Conservation (phyloP, 169 alveolate species). For the Eimeria sp. region DNA sequence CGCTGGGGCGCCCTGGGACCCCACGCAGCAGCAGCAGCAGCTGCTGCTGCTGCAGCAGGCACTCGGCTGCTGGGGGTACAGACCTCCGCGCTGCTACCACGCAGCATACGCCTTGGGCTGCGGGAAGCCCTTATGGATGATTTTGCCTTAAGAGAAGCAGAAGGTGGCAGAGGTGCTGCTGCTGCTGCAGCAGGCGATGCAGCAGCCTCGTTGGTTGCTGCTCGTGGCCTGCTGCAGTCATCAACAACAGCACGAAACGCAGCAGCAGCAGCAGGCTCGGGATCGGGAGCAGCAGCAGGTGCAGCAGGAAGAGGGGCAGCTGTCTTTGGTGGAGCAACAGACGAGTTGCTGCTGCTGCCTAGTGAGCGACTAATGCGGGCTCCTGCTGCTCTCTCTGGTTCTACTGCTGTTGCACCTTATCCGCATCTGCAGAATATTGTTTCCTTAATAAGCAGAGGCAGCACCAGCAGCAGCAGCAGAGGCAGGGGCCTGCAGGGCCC, state of each 20-base stretch:
- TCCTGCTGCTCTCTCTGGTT: conserved; percentile 27
- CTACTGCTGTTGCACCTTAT: not conserved
- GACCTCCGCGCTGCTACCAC: conserved; percentile 29
- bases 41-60: not conserved
- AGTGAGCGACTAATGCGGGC: conserved; percentile 43
- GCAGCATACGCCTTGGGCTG: conserved; percentile 54
- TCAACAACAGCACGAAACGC: conserved; percentile 9
- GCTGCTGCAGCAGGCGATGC: not conserved
- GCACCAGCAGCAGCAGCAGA: not conserved
- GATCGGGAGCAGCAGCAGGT: conserved; percentile 52
- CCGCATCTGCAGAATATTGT: not conserved
- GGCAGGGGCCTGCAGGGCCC: conserved; percentile 5
- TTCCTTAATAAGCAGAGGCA: conserved; percentile 5
- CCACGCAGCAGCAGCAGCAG: not conserved
- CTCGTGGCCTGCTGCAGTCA: not conserved
- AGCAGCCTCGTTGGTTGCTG: conserved; percentile 5
- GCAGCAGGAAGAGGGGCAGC: not conserved
- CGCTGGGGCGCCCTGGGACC: conserved; percentile 58
- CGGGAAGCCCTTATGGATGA: conserved; percentile 54
- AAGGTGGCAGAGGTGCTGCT: conserved; percentile 5
- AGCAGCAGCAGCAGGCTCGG: conserved; percentile 12
- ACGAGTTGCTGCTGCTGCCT: conserved; percentile 70
- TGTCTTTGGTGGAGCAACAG: conserved; percentile 6
- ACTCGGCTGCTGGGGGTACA: conserved; percentile 27
- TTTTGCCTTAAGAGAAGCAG: not conserved